Evolutionary conservation across 2,329 filamentous ascomycete species (phyloP), one percentile per base, ranked within the genome.

Genomic region (Aspergillus fructus): DNA sequence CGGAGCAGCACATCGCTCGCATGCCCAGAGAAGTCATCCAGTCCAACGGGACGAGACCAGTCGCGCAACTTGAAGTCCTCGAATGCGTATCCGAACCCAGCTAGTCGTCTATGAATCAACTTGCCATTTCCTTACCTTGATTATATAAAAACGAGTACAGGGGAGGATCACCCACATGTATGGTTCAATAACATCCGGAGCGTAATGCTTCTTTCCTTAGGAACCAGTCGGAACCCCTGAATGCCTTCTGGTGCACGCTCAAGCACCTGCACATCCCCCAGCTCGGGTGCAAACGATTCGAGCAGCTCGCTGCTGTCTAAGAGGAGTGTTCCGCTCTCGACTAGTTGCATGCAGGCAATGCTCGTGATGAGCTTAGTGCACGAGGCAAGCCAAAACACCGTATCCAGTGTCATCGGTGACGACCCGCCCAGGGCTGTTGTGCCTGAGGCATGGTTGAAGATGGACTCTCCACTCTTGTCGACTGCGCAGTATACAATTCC

Each of bases 391-490:
- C 81, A 84, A 63, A 86, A 89, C 1, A 85, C 73, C 9, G 77
- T 84, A 40, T 89, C 85, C 0, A 84, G 70, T 0, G 79, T 79
- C 81, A 89, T 85, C 3, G 79, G 74, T 47, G 84, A 79, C 5
- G 30, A 7, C 3, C 15, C 11, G 15, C 30, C 30, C 5, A 49
- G 15, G 3, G 15, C 55, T 74, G 71, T 72, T 42, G 11, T 42
- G n/a, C 46, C 46, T 8, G 46, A n/a, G 12, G 30, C 30, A 17
- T 49, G 46, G 3, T 8, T 12, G 13, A 49, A 49, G 5, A 55
- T 37, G 5, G 15, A n/a, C 17, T 42, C n/a, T 42, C 40, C 40
- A 8, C 21, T 23, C 40, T 42, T 42, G 40, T 42, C 17, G n/a
- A 42, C 40, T 8, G 24, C 24, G 24, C 24, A 27, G 24, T 27